Percentiles rank a stretch among this genome's conserved stretches.
phyloP scores from a whole-genome alignment of 2,329 filamentous ascomycete species.

The Cladophialophora immunda region DNA sequence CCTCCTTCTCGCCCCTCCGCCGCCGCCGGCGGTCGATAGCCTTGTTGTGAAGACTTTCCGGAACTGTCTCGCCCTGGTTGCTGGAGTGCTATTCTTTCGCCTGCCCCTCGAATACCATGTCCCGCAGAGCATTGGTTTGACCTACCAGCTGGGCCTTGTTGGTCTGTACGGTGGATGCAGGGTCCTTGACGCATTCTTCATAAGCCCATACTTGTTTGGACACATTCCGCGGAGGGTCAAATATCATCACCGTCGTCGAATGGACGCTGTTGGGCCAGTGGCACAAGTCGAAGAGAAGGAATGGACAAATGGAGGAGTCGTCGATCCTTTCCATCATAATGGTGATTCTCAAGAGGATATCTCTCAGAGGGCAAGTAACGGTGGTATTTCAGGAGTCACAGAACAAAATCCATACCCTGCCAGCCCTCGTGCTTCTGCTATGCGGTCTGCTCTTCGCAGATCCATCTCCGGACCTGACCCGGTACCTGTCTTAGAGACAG shows the following conservation, averaged over 20 bases:
- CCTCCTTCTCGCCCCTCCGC: conserved; percentile 52
- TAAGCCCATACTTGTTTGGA: conserved; percentile 51
- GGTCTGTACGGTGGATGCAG: conserved; percentile 54
- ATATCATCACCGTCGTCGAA: conserved; percentile 49
- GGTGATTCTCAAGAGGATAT: background rate
- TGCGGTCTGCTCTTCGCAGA: conserved; percentile 15
- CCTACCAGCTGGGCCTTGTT: conserved; percentile 55
- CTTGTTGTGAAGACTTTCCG: conserved; percentile 45
- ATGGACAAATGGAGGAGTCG: conserved; percentile 35
- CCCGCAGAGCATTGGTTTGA: conserved; percentile 55
- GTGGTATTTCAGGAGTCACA: background rate
- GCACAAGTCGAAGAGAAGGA: conserved; percentile 28
- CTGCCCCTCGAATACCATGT: conserved; percentile 54
- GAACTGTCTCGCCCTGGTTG: conserved; percentile 49
- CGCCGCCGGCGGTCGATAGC: conserved; percentile 47
- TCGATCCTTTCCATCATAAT: conserved; percentile 31
- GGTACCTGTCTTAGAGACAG: conserved; percentile 49
- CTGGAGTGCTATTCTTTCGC: conserved; percentile 53
- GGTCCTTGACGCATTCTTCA: conserved; percentile 56
- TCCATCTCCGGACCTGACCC: conserved; percentile 41
- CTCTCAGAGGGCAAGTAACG: background rate
- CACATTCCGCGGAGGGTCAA: conserved; percentile 54
- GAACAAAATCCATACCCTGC: background rate
- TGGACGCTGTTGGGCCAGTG: conserved; percentile 41
- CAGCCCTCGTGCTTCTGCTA: background rate